Conservation (phyloP, 352 stramenopile genomes). For the Pythium aristosporum region DNA sequence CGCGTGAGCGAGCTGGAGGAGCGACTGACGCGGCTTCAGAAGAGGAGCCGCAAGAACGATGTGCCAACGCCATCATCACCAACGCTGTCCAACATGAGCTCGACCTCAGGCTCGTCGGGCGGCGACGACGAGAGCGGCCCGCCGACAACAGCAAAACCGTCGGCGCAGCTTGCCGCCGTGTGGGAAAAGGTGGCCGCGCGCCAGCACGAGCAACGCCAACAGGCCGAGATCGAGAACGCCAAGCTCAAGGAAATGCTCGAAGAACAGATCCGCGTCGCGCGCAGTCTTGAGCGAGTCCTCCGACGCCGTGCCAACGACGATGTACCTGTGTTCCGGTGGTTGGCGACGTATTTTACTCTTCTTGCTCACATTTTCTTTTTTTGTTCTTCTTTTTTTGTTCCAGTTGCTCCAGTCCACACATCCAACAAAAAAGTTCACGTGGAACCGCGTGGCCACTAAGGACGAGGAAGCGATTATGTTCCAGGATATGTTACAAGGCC, state of each 20-base stretch:
- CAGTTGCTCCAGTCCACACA: constrained; percentile 4
- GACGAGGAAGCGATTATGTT: constrained; percentile 10
- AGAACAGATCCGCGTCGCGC: constrained; percentile 33
- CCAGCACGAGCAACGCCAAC: constrained; percentile 11
- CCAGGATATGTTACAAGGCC: neutral
- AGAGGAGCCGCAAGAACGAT: neutral
- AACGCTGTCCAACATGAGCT: neutral
- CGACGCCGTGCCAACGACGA: constrained; percentile 8
- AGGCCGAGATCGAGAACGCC: constrained; percentile 33
- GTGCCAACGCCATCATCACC: constrained; percentile 3
- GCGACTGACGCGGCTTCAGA: constrained; percentile 26
- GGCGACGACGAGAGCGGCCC: neutral
- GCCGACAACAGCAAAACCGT: constrained; percentile 1
- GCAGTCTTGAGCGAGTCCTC: constrained; percentile 29
- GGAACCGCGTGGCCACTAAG: neutral
- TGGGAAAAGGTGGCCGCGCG: constrained; percentile 21
- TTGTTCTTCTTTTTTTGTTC: neutral
- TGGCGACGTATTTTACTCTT: neutral
- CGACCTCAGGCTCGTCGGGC: neutral
- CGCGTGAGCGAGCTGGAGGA: constrained; percentile 45
- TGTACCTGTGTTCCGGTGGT: neutral
- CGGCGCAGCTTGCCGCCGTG: constrained; percentile 13
- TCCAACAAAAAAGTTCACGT: constrained; percentile 9
- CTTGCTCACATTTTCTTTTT: neutral
- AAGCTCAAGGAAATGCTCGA: constrained; percentile 29